Evolutionary conservation across 768 basidiomycete species (phyloP).

Genomic region (Sarcodon aspratus): DNA sequence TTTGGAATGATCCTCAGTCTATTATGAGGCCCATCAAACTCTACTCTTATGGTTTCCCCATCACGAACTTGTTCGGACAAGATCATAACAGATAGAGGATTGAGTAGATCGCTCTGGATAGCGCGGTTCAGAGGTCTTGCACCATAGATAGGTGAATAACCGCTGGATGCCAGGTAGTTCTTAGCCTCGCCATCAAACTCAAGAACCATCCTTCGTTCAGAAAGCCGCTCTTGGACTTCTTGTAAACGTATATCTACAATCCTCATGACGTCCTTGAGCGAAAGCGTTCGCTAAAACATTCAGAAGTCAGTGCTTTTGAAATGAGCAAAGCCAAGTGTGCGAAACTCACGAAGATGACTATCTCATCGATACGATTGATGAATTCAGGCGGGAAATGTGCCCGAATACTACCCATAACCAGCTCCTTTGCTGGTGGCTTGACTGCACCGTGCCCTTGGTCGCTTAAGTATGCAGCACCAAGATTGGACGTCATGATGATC

Average conservation of each 20-base stretch:
- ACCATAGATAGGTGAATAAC: slow-evolving; percentile 78
- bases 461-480: slow-evolving; percentile 68
- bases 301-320: slow-evolving; percentile 18
- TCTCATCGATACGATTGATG: slow-evolving; percentile 82
- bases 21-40: slow-evolving; percentile 77
- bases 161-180: slow-evolving; percentile 61
- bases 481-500: slow-evolving; percentile 91
- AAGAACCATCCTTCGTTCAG: slow-evolving; percentile 69
- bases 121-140: slow-evolving; percentile 87
- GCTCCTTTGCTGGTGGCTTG: slow-evolving; percentile 38
- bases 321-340: not conserved
- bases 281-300: slow-evolving; percentile 59
- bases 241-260: slow-evolving; percentile 84
- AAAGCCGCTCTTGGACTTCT: slow-evolving; percentile 77
- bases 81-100: slow-evolving; percentile 79
- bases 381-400: slow-evolving; percentile 89
- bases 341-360: slow-evolving; percentile 54
- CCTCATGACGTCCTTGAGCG: slow-evolving; percentile 59
- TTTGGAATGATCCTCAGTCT: slow-evolving; percentile 71
- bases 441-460: slow-evolving; percentile 69
- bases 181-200: slow-evolving; percentile 70
- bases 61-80: slow-evolving; percentile 77
- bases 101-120: slow-evolving; percentile 87
- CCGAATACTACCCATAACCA: slow-evolving; percentile 75
- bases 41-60: slow-evolving; percentile 63